A percentile compares a stretch with the other conserved stretches of the same genome.
Evolutionary conservation across 1,139 yeast genomes (phyloP).

Genomic region (Yamadazyma oceani): DNA sequence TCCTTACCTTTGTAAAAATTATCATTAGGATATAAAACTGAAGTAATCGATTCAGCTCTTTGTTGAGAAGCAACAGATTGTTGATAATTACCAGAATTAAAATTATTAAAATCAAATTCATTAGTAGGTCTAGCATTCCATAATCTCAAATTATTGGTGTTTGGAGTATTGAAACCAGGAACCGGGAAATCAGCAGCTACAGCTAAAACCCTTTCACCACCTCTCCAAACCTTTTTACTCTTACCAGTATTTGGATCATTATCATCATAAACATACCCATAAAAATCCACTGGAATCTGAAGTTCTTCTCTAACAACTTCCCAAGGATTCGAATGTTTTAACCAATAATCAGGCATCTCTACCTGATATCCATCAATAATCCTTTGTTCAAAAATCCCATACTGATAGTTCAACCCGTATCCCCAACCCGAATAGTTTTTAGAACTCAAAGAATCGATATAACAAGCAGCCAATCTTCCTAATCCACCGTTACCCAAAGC

Average conservation of each 20-base stretch:
- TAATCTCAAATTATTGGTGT: conserved; percentile 84
- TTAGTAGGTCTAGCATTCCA: conserved; percentile 91
- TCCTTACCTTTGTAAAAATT: conserved; percentile 91
- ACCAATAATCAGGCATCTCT: conserved; percentile 94
- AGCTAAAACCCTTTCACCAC: conserved; percentile 87
- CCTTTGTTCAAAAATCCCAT: conserved; percentile 90
- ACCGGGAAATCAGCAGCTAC: conserved; percentile 93
- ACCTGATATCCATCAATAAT: conserved; percentile 92
- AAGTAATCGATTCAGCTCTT: conserved; percentile 86
- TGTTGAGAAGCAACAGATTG: conserved; percentile 84
- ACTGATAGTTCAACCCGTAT: conserved; percentile 88
- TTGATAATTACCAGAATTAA: conserved; percentile 88
- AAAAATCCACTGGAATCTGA: conserved; percentile 89
- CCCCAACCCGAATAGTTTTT: conserved; percentile 96
- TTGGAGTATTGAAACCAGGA: conserved; percentile 83
- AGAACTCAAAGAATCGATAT: conserved; percentile 84
- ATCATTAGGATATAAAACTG: conserved; percentile 90
- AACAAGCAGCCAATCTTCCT: conserved; percentile 94
- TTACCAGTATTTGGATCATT: conserved; percentile 52
- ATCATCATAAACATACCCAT: conserved; percentile 73
- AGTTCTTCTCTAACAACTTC: conserved; percentile 85
- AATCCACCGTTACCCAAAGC: conserved; percentile 95
- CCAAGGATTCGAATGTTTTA: conserved; percentile 88
- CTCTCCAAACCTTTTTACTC: conserved; percentile 70
- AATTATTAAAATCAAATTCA: conserved; percentile 89